A percentile compares a stretch with the other conserved stretches of the same genome.
These are phyloP conservation scores for Asterionellopsis glacialis DNA, from an alignment of 108 stramenopile species.

Conservation along the genomic window DNA sequence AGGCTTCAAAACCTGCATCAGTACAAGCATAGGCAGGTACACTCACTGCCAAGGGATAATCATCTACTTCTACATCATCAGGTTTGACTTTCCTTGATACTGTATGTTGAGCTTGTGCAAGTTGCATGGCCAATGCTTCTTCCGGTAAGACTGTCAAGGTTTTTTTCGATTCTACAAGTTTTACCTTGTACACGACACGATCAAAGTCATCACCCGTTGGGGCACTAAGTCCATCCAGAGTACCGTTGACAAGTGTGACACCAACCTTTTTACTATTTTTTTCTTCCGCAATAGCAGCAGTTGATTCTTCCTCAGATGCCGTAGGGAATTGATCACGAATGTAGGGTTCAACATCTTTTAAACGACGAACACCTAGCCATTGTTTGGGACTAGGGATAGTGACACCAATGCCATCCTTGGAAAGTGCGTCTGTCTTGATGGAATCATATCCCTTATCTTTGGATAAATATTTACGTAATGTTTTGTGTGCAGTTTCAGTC, in stretches of 20 bases:
- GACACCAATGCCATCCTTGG: constrained; percentile 13
- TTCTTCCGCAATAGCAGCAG: constrained; percentile 45
- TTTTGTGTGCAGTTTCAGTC: constrained; percentile 60
- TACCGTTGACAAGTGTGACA: constrained; percentile 54
- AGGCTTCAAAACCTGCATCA: constrained; percentile 57
- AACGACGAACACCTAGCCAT: constrained; percentile 58
- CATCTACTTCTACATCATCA: constrained; percentile 26
- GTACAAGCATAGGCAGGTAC: constrained; percentile 64
- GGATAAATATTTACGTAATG: constrained; percentile 63
- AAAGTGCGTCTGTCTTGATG: constrained; percentile 44
- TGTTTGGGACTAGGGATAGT: constrained; percentile 49
- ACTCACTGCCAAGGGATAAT: constrained; percentile 65
- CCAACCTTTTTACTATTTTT: constrained; percentile 17
- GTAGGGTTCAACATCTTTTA: constrained; percentile 42
- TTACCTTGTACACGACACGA: constrained; percentile 67
- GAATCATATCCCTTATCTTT: constrained; percentile 39
- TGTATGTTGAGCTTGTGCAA: constrained; percentile 51
- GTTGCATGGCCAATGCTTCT: constrained; percentile 51
- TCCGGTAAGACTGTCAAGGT: constrained; percentile 70
- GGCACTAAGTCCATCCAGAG: constrained; percentile 51
- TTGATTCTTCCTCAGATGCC: constrained; percentile 8
- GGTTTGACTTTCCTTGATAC: constrained; percentile 33
- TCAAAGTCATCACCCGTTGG: constrained; percentile 67
- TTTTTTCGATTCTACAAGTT: constrained; percentile 60
- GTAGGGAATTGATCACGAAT: constrained; percentile 21